Evolutionary conservation across 2,329 filamentous ascomycete species (phyloP), one percentile per base, ranked within the genome.

Genomic region (Xylaria digitata): DNA sequence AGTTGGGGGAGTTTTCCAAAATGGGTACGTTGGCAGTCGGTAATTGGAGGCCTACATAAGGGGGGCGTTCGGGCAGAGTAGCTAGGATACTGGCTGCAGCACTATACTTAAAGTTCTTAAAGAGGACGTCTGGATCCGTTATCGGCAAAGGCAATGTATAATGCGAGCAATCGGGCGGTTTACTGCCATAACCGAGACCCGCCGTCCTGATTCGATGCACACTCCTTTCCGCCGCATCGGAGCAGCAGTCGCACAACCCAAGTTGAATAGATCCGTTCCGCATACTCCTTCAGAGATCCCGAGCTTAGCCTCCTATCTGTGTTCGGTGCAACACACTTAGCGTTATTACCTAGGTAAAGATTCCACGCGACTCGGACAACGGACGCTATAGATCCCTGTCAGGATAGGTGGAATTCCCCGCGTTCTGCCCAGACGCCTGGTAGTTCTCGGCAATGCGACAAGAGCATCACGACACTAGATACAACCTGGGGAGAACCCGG

Each of bases 1-100:
- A 60, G 62, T 66, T 68, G 26, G 64, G 52, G 72, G 70, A 70
- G 67, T 70, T 61, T 46, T 53, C 9, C 32, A 49, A 5, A 50
- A 54, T 50, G 52, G 61, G 21, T 26, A 40, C 32, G 21, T 46
- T 46, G 32, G 26, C 37, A 50, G 32, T 63, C 37, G 32, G 30
- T 30, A 54, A 58, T 56, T 50, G 34, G 50, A 49, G 42, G 49
- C 32, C 30, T 42, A 34, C 37, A 32, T 54, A 3, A n/a, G 37
- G 49, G 49, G 49, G 49, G n/a, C 21, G 23, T 37, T 37, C n/a
- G 32, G 49, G 42, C 21, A 48, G 21, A 30, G 37, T 13, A 43
- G 19, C 45, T 60, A n/a, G 49, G 26, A 30, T 37, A 26, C 37
- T 50, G 61, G 56, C 49, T 42, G 46, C 45, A 59, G 55, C 37